Percentiles rank a stretch among this genome's conserved stretches.
Conservation (phyloP, 257 asterid genomes). For the Primulina eburnea region DNA sequence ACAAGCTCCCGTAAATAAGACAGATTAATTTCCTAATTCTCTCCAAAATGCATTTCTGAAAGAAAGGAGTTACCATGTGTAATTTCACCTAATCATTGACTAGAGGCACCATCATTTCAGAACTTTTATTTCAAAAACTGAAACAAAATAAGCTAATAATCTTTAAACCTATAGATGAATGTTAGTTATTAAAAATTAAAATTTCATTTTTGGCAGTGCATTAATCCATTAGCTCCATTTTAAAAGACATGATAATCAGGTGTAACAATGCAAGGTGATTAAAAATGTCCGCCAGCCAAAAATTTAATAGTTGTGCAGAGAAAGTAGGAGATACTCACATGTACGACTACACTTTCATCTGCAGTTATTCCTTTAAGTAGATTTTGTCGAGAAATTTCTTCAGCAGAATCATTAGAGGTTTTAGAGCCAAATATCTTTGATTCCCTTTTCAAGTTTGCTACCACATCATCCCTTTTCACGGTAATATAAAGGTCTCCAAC, state of each 20-base stretch:
- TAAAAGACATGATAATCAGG: constrained; percentile 8
- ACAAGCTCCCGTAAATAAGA: not conserved
- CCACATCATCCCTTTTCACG: constrained; percentile 60
- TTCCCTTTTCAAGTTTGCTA: constrained; percentile 58
- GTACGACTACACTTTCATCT: constrained; percentile 85
- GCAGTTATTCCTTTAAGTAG: constrained; percentile 92
- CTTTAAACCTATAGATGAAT: too few relatives aligned
- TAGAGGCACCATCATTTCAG: not conserved
- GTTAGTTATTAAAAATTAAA: too few relatives aligned
- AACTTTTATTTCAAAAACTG: not conserved
- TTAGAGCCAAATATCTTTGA: constrained; percentile 47
- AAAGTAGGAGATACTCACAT: constrained; percentile 55
- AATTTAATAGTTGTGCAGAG: not conserved
- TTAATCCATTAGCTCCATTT: not conserved
- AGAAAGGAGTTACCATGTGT: too few relatives aligned
- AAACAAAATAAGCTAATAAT: not conserved
- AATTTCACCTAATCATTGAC: not conserved
- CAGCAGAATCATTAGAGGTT: constrained; percentile 38
- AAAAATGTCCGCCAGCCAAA: constrained; percentile 9
- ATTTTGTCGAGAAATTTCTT: constrained; percentile 65
- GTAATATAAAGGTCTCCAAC: constrained; percentile 72
- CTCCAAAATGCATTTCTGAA: too few relatives aligned
- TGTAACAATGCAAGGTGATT: constrained; percentile 4
- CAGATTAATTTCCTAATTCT: too few relatives aligned
- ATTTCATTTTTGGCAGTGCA: not conserved